Base-by-base conservation (phyloP, 805 yeast species). In the Metschnikowia matae region DNA sequence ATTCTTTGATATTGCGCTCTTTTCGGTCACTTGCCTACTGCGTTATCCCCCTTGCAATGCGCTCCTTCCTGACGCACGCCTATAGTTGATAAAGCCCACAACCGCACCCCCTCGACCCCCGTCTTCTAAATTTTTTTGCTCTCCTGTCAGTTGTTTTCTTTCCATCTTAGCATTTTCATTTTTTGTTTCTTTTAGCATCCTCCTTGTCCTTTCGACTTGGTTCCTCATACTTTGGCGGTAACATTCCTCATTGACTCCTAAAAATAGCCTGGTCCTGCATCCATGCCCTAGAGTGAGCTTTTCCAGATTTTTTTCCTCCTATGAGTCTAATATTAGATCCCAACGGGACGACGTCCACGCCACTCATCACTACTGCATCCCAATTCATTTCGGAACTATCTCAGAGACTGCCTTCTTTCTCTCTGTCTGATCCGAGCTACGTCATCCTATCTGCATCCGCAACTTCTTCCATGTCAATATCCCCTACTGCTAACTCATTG, bases 271-370 rank as follows among this genome's bases (percentile, higher is more conserved):
- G 8, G 23, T 44, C 46, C 46, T 44, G 46, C 46, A 44, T 34
- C 20, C 33, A 44, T 29, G 44, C 40, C 40, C 43, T n/a, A 17
- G n/a, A 3, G 23, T 39, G 18, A 23, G 20, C 45, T 29, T 15
- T 15, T 29, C 44, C 44, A 18, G 21, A 14, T 38, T 45, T 38
- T 38, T 45, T 45, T n/a, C n/a, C 33, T 40, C 5, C 38, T 7
- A 33, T 46, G 49, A 45, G 45, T 45, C 46, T 46, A 46, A 40
- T 45, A 39, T 39, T 39, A 31, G 38, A 40, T 46, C 42, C 46
- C 37, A 23, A 43, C 29, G 31, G 45, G 38, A 42, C 45, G 10
- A 10, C 31, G n/a, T 32, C 45, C 23, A 32, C 31, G 7, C 15
- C 44, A n/a, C 7, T n/a, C 10, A 17, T 7, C 45, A 29, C 34